Evolutionary conservation across 2,329 filamentous ascomycete species (phyloP).

Genomic region (Trichoderma sp.): DNA sequence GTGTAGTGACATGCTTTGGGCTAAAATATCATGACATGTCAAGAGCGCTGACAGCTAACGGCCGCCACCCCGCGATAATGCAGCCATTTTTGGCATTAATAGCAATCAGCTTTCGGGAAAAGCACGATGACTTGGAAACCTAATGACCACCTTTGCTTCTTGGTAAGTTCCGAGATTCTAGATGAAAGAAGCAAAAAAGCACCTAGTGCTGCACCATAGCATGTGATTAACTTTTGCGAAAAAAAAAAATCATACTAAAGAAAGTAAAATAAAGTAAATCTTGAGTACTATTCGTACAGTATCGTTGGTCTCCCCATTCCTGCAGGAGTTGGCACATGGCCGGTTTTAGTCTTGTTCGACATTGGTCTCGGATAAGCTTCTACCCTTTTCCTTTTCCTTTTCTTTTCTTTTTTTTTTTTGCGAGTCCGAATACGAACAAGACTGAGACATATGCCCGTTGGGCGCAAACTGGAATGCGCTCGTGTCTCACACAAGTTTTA

Average conservation of each 20-base stretch:
- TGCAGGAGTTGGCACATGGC: neutral
- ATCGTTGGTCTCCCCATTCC: neutral
- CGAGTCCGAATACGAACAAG: conserved; percentile 16
- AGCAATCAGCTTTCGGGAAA: conserved; percentile 11
- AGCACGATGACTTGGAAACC: neutral
- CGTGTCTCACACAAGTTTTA: neutral
- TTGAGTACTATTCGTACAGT: neutral
- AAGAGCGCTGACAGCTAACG: neutral
- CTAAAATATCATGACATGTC: neutral
- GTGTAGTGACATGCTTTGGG: neutral
- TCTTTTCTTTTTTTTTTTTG: too few species aligned
- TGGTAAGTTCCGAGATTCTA: neutral
- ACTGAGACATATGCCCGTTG: neutral
- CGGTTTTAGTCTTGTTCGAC: neutral
- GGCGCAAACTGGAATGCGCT: neutral
- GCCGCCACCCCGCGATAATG: neutral
- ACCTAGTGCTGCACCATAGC: neutral
- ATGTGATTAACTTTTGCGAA: neutral
- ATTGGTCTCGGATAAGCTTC: neutral
- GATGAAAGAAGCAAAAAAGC: neutral
- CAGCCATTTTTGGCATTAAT: neutral
- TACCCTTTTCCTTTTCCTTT: too few species aligned
- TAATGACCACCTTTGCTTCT: neutral
- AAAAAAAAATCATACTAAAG: too few species aligned
- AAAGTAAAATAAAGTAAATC: neutral